Percentiles rank a stretch among this genome's conserved stretches.
Evolutionary conservation across 495 filamentous ascomycete species (phyloP).

Genomic region (Xylaria cubensis): DNA sequence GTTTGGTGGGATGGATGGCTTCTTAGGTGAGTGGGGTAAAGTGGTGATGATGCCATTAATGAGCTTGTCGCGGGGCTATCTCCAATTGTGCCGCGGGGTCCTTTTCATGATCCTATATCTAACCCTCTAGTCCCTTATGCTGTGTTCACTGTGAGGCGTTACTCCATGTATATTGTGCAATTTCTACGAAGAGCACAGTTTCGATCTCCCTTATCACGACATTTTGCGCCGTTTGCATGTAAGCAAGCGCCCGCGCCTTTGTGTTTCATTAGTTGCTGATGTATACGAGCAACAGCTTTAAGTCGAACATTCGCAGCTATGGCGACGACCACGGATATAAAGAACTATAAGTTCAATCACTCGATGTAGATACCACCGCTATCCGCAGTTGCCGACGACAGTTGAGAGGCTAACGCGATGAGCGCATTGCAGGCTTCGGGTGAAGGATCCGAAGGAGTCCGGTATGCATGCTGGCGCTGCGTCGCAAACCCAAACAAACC

Average conservation of each 20-base stretch:
- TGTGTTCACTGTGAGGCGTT: background rate
- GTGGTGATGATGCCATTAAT: constrained; percentile 1
- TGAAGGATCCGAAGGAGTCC: constrained; percentile 90
- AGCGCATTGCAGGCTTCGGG: constrained; percentile 72
- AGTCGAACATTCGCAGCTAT: constrained; percentile 59
- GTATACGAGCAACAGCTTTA: constrained; percentile 2
- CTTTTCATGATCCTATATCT: background rate
- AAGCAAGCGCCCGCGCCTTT: background rate
- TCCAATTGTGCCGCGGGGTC: constrained; percentile 7
- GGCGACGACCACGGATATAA: constrained; percentile 71
- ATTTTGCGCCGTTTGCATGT: constrained; percentile 11
- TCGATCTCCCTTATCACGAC: constrained; percentile 10
- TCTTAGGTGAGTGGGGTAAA: constrained; percentile 4
- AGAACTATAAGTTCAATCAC: constrained; percentile 87
- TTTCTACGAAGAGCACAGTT: constrained; percentile 6
- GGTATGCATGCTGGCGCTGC: constrained; percentile 54
- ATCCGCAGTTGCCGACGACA: constrained; percentile 18
- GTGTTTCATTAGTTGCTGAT: background rate
- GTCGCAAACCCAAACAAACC: background rate
- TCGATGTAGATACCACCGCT: constrained; percentile 64
- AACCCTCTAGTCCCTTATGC: background rate
- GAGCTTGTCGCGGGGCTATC: constrained; percentile 18
- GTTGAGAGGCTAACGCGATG: background rate
- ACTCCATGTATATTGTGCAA: constrained; percentile 21
- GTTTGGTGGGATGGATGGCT: background rate